phyloP scores from a whole-genome alignment of 371 early-diverging fungal genomes.

The Phascolomyces articulosus region DNA sequence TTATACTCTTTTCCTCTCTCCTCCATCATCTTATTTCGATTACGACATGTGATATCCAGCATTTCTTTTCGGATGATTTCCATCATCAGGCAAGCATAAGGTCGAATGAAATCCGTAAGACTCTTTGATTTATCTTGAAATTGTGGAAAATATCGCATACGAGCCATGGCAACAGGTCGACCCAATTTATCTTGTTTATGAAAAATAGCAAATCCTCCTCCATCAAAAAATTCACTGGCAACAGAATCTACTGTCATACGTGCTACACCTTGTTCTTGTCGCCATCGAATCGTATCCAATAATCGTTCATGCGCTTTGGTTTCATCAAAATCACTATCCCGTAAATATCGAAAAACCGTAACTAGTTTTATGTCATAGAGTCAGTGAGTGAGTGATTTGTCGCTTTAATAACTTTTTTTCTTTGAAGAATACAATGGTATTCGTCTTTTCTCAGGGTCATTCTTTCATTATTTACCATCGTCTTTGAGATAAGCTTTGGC shows the following conservation, averaged over 20 bases:
- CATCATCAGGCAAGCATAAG: constrained; percentile 47
- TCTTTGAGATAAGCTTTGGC: constrained; percentile 31
- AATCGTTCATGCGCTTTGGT: constrained; percentile 20
- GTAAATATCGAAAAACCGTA: constrained; percentile 31
- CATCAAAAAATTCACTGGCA: constrained; percentile 32
- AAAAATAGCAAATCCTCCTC: constrained; percentile 42
- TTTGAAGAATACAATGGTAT: neutral
- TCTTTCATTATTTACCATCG: constrained; percentile 20
- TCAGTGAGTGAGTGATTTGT: too few species aligned
- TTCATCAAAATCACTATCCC: constrained; percentile 16
- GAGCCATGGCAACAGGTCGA: constrained; percentile 45
- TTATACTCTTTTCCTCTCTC: too few species aligned
- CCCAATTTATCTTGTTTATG: constrained; percentile 45
- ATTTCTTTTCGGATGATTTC: constrained; percentile 44
- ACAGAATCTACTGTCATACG: constrained; percentile 31
- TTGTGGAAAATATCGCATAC: constrained; percentile 48
- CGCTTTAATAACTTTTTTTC: neutral
- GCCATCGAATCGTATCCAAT: constrained; percentile 48
- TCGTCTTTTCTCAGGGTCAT: neutral
- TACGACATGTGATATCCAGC: constrained; percentile 29
- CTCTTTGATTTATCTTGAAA: constrained; percentile 33
- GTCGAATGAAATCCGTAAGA: constrained; percentile 32
- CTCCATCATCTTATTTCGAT: constrained; percentile 10
- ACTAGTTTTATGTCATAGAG: constrained; percentile 5
- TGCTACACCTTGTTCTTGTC: constrained; percentile 28